Evolutionary conservation across 148 eudicot genomes (phyloP), one percentile per base, ranked within the genome.

Genomic region (Silene conica): DNA sequence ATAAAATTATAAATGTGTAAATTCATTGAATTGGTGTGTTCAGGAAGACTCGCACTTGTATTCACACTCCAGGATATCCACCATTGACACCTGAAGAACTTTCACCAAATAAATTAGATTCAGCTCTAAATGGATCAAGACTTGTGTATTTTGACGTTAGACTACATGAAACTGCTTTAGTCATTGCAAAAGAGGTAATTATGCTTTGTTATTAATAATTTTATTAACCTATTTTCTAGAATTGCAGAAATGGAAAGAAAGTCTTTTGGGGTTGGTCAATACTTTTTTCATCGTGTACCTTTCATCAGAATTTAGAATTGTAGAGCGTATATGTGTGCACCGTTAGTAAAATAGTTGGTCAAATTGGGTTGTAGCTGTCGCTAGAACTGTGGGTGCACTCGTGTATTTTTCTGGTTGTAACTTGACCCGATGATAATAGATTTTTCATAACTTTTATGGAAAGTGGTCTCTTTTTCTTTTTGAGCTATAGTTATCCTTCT

Each of bases 31-130:
- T 61, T 70, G 54, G 21, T 72, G 23, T 38, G 81, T 63, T 74
- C 92, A 95, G 99, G 90, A 90, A 87, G 80, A 90, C 99, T 75
- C 89, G 97, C 52, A 95, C 99, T 71, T 95, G 99, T 80, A 95
- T 95, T 74, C 87, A 88, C 84, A 92, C 97, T 74, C 99, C 96
- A 67, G 97, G 94, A 72, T 80, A 77, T 77, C 99, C 99, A 77
- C 96, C 90, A 45, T 79, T 95, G 96, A 74, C 74, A 74, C 97
- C 97, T n/a, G 88, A 83, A 77, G 97, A 94, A 66, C 89, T 95
- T 22, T 80, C 87, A 45, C 66, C 70, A 63, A 80, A 88, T 67
- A 90, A 72, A 48, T 81, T 95, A 81, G 67, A 61, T 63, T 85
- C 92, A 54, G 90, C 93, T 68, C 31, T 95, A 65, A 82, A 85